phyloP scores from a whole-genome alignment of 1,284 basidiomycete species.

The Heterobasidion annosum region DNA sequence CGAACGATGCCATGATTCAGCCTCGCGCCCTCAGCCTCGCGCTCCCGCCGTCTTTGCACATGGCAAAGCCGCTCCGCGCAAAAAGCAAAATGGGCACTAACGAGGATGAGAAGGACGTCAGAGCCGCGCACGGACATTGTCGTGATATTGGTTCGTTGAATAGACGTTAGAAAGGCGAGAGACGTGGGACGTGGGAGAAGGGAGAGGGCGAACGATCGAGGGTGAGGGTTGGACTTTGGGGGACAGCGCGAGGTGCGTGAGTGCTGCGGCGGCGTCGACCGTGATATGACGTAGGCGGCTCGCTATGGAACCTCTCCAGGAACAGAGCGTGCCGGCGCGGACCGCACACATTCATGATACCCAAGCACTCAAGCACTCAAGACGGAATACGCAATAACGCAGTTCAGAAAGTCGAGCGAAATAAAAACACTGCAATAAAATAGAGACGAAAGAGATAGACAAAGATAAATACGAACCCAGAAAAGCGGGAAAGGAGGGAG shows the following conservation, averaged over 20 bases:
- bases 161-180: neutral
- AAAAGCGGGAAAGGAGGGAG: too few species aligned
- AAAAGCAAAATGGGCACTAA: slow-evolving; percentile 9
- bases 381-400: too few species aligned
- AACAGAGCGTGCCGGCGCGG: neutral
- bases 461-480: neutral
- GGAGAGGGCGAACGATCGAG: neutral
- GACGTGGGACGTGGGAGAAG: neutral
- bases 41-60: too few species aligned
- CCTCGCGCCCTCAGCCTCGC: neutral
- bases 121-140: slow-evolving; percentile 12
- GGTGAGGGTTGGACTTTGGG: neutral
- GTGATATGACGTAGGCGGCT: neutral
- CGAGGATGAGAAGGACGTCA: slow-evolving; percentile 20
- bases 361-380: neutral
- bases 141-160: neutral
- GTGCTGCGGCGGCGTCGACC: neutral
- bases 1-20: neutral
- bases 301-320: neutral
- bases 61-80: too few species aligned
- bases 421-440: neutral
- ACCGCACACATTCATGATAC: neutral
- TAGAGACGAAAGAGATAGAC: neutral
- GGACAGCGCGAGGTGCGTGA: neutral
- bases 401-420: neutral